Base-by-base conservation (phyloP, 495 filamentous ascomycete genomes). In the Pseudomonodictys pantanalensis region DNA sequence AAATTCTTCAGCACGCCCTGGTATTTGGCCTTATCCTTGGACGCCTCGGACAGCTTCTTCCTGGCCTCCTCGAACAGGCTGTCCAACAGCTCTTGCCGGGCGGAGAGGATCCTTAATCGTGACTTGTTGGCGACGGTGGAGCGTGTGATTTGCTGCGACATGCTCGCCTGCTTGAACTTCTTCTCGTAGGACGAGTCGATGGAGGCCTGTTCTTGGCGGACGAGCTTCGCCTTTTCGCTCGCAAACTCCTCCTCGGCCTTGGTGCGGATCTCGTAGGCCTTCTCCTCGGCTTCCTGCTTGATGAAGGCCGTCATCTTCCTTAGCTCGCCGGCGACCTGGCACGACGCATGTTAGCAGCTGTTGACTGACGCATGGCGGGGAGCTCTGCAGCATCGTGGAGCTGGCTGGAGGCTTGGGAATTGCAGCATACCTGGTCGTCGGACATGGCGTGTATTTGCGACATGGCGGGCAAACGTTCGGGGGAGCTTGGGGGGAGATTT, bases 301-400 rank as follows among this genome's bases (percentile, higher is more conserved):
- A 99, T 99, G 88, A 99, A 99, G 73, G 92, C 90, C 43, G 95
- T 97, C 95, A 99, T 99, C 81, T 99, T 99, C 79, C 87, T 89
- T 73, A 99, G 89, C 82, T 99, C 95, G 73, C 83, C 82, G 70
- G 86, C 82, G 76, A 99, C 92, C 92, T 97, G 32, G 15, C 48
- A 59, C 18, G 22, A 32, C 8, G 50, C 3, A 1, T 17, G 18
- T 24, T 44, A 38, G 24, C 47, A 68, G 54, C 56, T 56, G 18
- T 33, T 20, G 52, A 11, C 18, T 38, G 41, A 57, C 53, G 53
- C 41, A 64, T 51, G 20, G 48, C 56, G 55, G 38, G 28, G 58
- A 42, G 53, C 57, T 47, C 54, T 35, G 33, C 30, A 38, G 39
- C 54, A 48, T 45, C 51, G 32, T 62, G 47, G 54, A 44, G 44